A percentile compares a stretch with the other conserved stretches of the same genome.
Conservation (phyloP, 768 basidiomycete species). For the Hortiboletus flavorubellus region DNA sequence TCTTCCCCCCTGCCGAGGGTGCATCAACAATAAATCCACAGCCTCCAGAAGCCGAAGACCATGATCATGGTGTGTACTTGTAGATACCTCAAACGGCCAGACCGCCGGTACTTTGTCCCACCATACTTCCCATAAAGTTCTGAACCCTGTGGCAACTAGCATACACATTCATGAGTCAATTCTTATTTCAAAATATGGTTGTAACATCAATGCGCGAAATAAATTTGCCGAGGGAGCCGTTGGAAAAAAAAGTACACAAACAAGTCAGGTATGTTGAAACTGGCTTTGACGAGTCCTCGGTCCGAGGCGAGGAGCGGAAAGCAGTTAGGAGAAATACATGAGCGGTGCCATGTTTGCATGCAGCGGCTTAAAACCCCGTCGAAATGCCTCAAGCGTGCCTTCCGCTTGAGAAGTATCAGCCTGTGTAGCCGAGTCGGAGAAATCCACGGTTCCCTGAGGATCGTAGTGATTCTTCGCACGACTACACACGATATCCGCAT, state of each 20-base stretch:
- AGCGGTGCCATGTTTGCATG: constrained; percentile 45
- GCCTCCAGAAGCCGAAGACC: background rate
- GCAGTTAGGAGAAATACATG: constrained; percentile 57
- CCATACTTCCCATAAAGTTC: background rate
- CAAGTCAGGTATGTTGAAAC: background rate
- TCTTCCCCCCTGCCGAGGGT: background rate
- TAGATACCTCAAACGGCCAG: constrained; percentile 10
- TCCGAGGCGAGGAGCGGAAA: background rate
- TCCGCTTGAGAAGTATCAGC: constrained; percentile 40
- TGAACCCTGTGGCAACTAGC: background rate
- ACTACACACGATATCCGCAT: constrained; percentile 74
- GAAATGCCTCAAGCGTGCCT: constrained; percentile 46
- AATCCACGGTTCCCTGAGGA: constrained; percentile 53
- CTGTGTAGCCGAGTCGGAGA: constrained; percentile 58
- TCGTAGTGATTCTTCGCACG: constrained; percentile 81
- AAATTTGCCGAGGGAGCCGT: background rate
- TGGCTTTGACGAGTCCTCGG: background rate
- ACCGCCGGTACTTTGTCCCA: background rate
- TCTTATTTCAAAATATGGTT: background rate
- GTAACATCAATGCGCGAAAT: background rate
- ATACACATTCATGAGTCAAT: background rate
- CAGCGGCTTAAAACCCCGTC: constrained; percentile 52
- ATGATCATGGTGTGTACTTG: constrained; percentile 26
- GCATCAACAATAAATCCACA: background rate
- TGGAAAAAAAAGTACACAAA: background rate